These are phyloP conservation scores for Hyphopichia buzzinii DNA, from an alignment of 1,139 yeast species.

Conservation along the genomic window DNA sequence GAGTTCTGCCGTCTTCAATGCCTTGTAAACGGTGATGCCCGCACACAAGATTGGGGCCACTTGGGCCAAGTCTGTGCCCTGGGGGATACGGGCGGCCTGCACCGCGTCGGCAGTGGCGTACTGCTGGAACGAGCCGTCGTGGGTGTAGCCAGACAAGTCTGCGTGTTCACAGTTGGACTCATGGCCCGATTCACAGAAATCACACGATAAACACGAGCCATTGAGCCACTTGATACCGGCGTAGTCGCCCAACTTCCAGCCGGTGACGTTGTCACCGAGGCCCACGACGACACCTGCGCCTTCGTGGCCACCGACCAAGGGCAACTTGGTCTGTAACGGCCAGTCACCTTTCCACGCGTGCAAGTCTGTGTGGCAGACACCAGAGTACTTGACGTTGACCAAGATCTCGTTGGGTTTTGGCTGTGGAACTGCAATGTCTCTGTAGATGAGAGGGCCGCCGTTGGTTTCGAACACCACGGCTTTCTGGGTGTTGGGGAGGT, in stretches of 20 bases:
- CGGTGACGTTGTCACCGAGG: slow-evolving; percentile 65
- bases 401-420: slow-evolving; percentile 61
- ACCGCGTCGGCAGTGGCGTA: slow-evolving; percentile 62
- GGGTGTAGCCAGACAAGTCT: slow-evolving; percentile 74
- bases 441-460: slow-evolving; percentile 63
- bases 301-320: slow-evolving; percentile 82
- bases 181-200: slow-evolving; percentile 62
- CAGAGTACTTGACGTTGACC: slow-evolving; percentile 62
- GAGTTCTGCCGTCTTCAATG: slow-evolving; percentile 66
- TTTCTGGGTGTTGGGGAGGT: slow-evolving; percentile 63
- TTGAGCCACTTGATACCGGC: slow-evolving; percentile 79
- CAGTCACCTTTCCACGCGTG: slow-evolving; percentile 77
- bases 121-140: slow-evolving; percentile 83
- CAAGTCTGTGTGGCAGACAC: slow-evolving; percentile 68
- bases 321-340: slow-evolving; percentile 64
- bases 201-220: slow-evolving; percentile 73
- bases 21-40: slow-evolving; percentile 83
- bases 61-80: slow-evolving; percentile 32
- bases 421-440: slow-evolving; percentile 61
- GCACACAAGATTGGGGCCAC: slow-evolving; percentile 58
- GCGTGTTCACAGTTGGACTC: slow-evolving; percentile 72
- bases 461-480: slow-evolving; percentile 69
- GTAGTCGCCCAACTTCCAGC: slow-evolving; percentile 70
- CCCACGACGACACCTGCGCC: slow-evolving; percentile 83
- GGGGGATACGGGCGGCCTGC: slow-evolving; percentile 38